Conservation (phyloP, 2,329 filamentous ascomycete species). For the Mycosphaerelloides madeirae region DNA sequence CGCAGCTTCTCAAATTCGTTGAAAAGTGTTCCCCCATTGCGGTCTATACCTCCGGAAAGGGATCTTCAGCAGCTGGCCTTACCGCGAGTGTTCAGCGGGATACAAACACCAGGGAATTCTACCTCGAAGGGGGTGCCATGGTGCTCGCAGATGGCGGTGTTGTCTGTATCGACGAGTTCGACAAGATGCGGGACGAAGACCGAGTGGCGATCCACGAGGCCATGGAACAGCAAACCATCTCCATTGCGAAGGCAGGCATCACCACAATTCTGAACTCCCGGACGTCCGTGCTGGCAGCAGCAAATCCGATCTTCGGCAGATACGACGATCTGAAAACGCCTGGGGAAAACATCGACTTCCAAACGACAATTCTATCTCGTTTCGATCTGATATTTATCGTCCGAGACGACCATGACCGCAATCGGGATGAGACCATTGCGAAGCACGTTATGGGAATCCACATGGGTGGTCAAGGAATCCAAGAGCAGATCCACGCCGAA, state of each 20-base stretch:
- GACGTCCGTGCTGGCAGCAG: conserved; percentile 90
- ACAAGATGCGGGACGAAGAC: conserved; percentile 99
- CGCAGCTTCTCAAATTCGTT: conserved; percentile 93
- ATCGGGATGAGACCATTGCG: conserved; percentile 86
- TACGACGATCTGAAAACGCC: conserved; percentile 98
- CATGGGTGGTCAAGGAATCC: conserved; percentile 79
- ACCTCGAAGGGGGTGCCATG: conserved; percentile 97
- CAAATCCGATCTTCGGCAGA: conserved; percentile 94
- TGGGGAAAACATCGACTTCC: conserved; percentile 98
- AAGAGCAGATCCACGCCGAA: conserved; percentile 85
- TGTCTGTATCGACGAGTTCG: conserved; percentile 98
- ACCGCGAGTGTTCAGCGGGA: conserved; percentile 96
- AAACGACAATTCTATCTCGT: conserved; percentile 94
- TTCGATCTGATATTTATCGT: conserved; percentile 99
- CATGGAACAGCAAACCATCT: conserved; percentile 99
- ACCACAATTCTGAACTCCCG: conserved; percentile 95
- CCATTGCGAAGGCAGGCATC: conserved; percentile 96
- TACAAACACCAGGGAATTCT: conserved; percentile 88
- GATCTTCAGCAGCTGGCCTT: conserved; percentile 93
- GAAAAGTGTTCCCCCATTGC: conserved; percentile 94
- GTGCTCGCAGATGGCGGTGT: conserved; percentile 94
- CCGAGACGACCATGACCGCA: conserved; percentile 85
- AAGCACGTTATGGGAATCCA: conserved; percentile 97
- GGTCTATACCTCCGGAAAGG: conserved; percentile 98
- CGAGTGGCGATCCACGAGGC: conserved; percentile 97